Base-by-base conservation (phyloP, 169 alveolate species). In the Cryptosporidium xiaoi region DNA sequence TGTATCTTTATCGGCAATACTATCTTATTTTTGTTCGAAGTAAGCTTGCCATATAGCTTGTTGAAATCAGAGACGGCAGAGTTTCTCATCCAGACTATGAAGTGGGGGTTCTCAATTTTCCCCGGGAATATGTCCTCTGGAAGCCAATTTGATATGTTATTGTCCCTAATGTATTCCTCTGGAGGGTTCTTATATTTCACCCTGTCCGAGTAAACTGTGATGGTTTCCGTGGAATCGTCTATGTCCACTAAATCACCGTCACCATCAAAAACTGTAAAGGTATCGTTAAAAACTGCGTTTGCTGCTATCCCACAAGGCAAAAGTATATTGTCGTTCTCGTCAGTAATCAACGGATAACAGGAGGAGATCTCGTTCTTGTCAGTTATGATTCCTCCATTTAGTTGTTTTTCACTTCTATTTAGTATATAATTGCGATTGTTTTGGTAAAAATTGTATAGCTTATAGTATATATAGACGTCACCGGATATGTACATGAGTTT, bases 11-110 rank as follows among this genome's bases (percentile, higher is more conserved):
- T 29, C 7, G 97, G 97, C 44, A 94, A 66, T 1, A 48, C 64
- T 10, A 92, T 31, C 24, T 92, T 94, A 7, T 90, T 92, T 46
- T 90, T 83, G 50, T 69, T 69, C 44, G 87, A 60, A 15, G 24
- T 82, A 44, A 94, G 65, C 50, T 84, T 87, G 1, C 95, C 97
- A 83, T 94, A 94, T 68, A 92, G 56, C 77, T 94, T 94, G 48
- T 92, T 71, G 62, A 94, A 91, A n/a, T 89, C 66, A 44, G 93
- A 82, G 55, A 93, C 89, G 2, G 97, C 93, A 15, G 97, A 83
- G 46, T 93, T 91, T 40, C 92, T 94, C 94, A 94, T 91, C 97
- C 97, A 94, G 53, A 92, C 95, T 24, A 93, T 82, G 69, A 94
- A 92, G 82, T 94, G 97, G 55, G 94, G 93, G 48, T 94, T 94